Base-by-base conservation (phyloP, 2,329 filamentous ascomycete species). In the Cladosporium sp. region DNA sequence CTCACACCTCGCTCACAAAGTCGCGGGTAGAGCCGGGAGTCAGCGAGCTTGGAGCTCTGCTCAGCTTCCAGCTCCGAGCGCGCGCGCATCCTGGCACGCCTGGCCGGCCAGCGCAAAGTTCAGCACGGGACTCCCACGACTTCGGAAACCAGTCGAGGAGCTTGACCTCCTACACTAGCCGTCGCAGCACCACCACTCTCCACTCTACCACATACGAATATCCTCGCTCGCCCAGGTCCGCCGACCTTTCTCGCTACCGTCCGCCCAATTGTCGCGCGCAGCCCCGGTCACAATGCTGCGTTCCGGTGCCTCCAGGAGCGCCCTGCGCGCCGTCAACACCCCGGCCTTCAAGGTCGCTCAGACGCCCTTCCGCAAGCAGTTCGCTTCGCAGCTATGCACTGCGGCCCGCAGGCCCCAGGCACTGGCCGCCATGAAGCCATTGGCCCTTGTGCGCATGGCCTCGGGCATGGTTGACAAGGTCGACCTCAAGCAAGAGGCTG, bases 401-500 rank as follows among this genome's bases (percentile, higher is more conserved):
- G 62, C 59, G 64, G 68, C 53, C 42, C 57, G 52, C 49, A 58
- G 60, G 43, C 70, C 70, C 13, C 66, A 65, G 49, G 49, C 58
- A 22, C 53, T 62, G 7, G 61, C 66, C 37, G 51, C 69, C 35
- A 56, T 65, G 32, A 71, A 67, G 59, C 70, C 71, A 56, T 57
- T 65, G 56, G 59, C 62, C 34, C 57, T 56, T 10, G 57, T 54
- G 51, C 61, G 57, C 54, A 54, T 41, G 46, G 54, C 52, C 41
- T 54, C 45, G 46, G 63, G 53, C 50, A 56, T 71, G 32, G 66
- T 69, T 35, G 72, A 75, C 56, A 70, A 70, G 53, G 78, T 80
- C 50, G 77, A 87, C 59, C 70, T 66, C 40, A 74, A 85, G 58
- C 71, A 71, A 31, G 85, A 87, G 66, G 74, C 76, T 43, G 72